A percentile compares a stretch with the other conserved stretches of the same genome.
Evolutionary conservation across 768 basidiomycete species (phyloP).

Genomic region (Podaxis sp.): DNA sequence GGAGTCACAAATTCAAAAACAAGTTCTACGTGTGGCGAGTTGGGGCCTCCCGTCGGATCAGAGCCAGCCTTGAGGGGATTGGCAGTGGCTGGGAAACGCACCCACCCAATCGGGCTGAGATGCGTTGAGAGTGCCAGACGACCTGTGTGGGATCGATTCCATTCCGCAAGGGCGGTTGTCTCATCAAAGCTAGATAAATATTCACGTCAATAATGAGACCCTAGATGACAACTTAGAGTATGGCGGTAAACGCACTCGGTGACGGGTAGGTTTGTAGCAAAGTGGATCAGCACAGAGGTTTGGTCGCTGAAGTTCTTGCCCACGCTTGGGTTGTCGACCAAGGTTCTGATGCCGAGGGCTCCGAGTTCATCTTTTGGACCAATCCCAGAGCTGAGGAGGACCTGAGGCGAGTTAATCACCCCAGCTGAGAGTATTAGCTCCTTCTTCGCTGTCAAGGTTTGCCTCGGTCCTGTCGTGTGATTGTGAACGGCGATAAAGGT

Average conservation of each 20-base stretch:
- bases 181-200: conserved; percentile 5
- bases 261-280: not conserved
- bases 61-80: not conserved
- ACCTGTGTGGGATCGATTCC: conserved; percentile 8
- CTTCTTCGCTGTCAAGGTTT: conserved; percentile 1
- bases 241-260: not conserved
- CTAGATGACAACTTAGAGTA: not conserved
- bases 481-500: not conserved
- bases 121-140: not conserved
- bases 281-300: not conserved
- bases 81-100: conserved; percentile 1
- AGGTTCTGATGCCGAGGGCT: not conserved
- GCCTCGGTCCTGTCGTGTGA: too few species aligned
- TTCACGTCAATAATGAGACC: not conserved
- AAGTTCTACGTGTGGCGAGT: conserved; percentile 15
- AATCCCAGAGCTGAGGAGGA: conserved; percentile 10
- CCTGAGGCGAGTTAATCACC: not conserved
- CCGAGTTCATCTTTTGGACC: conserved; percentile 1
- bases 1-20: not conserved
- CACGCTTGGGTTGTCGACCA: conserved; percentile 13
- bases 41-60: not conserved
- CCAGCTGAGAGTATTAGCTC: conserved; percentile 2
- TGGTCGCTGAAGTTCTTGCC: conserved; percentile 11
- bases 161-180: not conserved
- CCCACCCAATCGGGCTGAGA: conserved; percentile 4